Evolutionary conservation across 495 filamentous ascomycete species (phyloP).

Genomic region (Penicillium bovifimosum): DNA sequence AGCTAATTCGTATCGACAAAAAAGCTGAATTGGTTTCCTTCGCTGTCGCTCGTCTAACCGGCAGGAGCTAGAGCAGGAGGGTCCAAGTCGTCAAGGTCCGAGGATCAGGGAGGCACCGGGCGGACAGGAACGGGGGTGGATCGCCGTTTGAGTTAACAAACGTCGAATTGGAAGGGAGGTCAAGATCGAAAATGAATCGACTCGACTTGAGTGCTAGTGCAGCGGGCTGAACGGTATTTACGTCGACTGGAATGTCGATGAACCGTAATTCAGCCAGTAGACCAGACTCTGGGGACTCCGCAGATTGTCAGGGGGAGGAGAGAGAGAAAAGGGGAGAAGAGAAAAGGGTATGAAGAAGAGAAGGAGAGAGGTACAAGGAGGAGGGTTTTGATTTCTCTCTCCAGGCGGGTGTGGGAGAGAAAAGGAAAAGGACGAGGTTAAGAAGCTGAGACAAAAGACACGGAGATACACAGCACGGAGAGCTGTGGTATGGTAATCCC

Average conservation of each 20-base stretch:
- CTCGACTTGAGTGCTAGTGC: conserved; percentile 41
- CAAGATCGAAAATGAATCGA: conserved; percentile 42
- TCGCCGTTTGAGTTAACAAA: conserved; percentile 49
- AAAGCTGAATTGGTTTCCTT: conserved; percentile 29
- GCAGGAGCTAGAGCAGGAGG: conserved; percentile 42
- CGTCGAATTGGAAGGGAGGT: conserved; percentile 36
- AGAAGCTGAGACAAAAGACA: conserved; percentile 35
- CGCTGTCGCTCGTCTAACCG: conserved; percentile 44
- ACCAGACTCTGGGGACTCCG: conserved; percentile 42
- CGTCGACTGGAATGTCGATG: conserved; percentile 28
- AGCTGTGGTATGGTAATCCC: conserved; percentile 24
- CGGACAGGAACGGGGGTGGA: conserved; percentile 24
- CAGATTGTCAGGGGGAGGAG: conserved; percentile 48
- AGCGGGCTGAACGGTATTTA: conserved; percentile 23
- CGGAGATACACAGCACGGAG: conserved; percentile 23
- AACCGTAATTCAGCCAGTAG: conserved; percentile 15
- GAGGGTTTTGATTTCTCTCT: conserved; percentile 42
- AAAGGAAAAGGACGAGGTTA: conserved; percentile 35
- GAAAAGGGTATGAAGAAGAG: conserved; percentile 40
- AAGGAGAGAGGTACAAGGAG: conserved; percentile 34
- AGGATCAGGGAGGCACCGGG: conserved; percentile 34
- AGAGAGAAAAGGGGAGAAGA: conserved; percentile 52
- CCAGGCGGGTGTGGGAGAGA: conserved; percentile 45
- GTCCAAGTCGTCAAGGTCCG: conserved; percentile 31
- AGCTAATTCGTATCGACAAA: conserved; percentile 23